phyloP scores from a whole-genome alignment of 2,329 filamentous ascomycete genomes.

The Dothistroma septosporum region DNA sequence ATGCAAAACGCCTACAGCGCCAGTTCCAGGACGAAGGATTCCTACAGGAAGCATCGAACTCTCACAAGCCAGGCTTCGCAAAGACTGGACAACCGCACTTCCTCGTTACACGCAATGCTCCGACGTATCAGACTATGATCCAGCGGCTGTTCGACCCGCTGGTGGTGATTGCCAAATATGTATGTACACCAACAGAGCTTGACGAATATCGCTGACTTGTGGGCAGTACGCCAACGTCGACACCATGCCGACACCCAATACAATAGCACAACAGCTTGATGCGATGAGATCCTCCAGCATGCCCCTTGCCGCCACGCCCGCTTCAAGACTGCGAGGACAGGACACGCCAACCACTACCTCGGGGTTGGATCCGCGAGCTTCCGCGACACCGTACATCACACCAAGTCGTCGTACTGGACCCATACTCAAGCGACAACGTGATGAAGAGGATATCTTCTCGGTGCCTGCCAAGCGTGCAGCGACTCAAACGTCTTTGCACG shows the following conservation, averaged over 20 bases:
- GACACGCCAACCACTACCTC: not conserved
- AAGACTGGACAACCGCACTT: slow-evolving; percentile 20
- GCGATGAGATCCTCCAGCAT: not conserved
- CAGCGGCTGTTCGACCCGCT: slow-evolving; percentile 28
- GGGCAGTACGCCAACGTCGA: not conserved
- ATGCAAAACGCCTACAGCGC: slow-evolving; percentile 15
- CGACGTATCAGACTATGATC: slow-evolving; percentile 24
- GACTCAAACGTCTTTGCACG: not conserved
- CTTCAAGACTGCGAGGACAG: not conserved
- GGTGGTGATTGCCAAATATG: slow-evolving; percentile 21
- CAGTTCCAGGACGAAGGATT: slow-evolving; percentile 24
- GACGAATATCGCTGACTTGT: not conserved
- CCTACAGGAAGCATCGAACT: slow-evolving; percentile 15
- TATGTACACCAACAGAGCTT: slow-evolving; percentile 8
- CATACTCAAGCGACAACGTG: not conserved
- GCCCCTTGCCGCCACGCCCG: not conserved
- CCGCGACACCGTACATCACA: not conserved
- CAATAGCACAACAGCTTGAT: not conserved
- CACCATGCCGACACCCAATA: not conserved
- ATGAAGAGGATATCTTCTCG: not conserved
- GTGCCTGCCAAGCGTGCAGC: not conserved
- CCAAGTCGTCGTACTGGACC: not conserved
- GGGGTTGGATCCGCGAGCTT: not conserved
- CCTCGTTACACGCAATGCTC: slow-evolving; percentile 19
- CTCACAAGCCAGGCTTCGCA: slow-evolving; percentile 19